Conservation (phyloP, 768 basidiomycete genomes). For the Lactarius tabidus region DNA sequence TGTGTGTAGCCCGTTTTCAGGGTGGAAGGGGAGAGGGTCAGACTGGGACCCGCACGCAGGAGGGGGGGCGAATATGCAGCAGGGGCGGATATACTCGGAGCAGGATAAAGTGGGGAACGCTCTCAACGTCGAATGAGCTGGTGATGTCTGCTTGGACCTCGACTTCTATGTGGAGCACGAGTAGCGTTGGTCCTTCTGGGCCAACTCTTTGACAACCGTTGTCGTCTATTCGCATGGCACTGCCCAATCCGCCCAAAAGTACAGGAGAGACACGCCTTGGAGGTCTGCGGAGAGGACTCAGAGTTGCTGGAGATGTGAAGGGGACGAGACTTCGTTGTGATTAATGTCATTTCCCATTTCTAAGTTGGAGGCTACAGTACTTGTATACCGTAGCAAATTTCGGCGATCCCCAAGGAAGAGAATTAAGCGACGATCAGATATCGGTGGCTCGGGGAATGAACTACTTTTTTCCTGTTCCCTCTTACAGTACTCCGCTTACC, state of each 20-base stretch:
- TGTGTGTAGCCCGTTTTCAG: constrained; percentile 66
- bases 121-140: constrained; percentile 87
- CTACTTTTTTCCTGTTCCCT: too few relatives aligned
- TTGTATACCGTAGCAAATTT: too few relatives aligned
- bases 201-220: constrained; percentile 65
- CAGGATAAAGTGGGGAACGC: constrained; percentile 84
- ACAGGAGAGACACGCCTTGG: constrained; percentile 75
- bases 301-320: constrained; percentile 40
- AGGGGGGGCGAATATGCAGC: too few relatives aligned
- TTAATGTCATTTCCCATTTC: too few relatives aligned
- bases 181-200: constrained; percentile 60
- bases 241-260: constrained; percentile 95
- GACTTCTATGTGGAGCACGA: constrained; percentile 78
- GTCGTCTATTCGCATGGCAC: constrained; percentile 91
- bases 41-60: too few relatives aligned
- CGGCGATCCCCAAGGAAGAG: too few relatives aligned
- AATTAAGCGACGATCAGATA: too few relatives aligned
- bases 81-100: constrained; percentile 53
- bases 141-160: constrained; percentile 73
- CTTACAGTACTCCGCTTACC: too few relatives aligned
- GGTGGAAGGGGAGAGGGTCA: constrained; percentile 6
- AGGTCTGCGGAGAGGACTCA: constrained; percentile 71
- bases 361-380: too few relatives aligned
- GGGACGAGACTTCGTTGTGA: too few relatives aligned
- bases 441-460: too few relatives aligned